Percentiles rank a stretch among this genome's conserved stretches.
These are phyloP conservation scores for Exophiala xenobiotica DNA, from an alignment of 2,329 filamentous ascomycete species.

Conservation along the genomic window DNA sequence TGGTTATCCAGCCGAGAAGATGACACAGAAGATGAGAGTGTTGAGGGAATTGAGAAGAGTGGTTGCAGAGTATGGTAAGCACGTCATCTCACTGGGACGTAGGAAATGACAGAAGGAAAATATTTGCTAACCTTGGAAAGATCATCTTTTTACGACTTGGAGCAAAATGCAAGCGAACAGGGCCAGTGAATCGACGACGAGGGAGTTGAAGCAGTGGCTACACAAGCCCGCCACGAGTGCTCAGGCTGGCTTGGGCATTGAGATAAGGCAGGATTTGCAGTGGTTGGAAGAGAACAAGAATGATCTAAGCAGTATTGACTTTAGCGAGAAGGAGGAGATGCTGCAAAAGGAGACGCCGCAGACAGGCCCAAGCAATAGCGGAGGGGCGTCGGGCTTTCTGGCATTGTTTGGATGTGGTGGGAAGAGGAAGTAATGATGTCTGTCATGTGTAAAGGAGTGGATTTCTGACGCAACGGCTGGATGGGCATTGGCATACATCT, in stretches of 20 bases:
- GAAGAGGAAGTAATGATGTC: slow-evolving; percentile 22
- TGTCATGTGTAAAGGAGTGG: too few species aligned
- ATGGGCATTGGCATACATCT: too few species aligned
- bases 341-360: background rate
- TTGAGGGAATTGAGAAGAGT: slow-evolving; percentile 29
- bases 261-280: slow-evolving; percentile 24
- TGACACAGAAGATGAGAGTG: slow-evolving; percentile 23
- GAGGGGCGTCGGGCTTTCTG: slow-evolving; percentile 11
- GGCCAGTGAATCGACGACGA: slow-evolving; percentile 21
- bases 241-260: slow-evolving; percentile 17
- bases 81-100: too few species aligned
- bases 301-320: slow-evolving; percentile 26
- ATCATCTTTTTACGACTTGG: slow-evolving; percentile 31
- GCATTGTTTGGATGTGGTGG: slow-evolving; percentile 23
- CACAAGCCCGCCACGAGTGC: slow-evolving; percentile 15
- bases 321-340: slow-evolving; percentile 18
- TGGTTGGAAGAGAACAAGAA: slow-evolving; percentile 26
- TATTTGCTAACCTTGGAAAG: slow-evolving; percentile 7
- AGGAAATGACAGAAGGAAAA: too few species aligned
- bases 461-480: too few species aligned
- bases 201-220: slow-evolving; percentile 25
- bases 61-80: slow-evolving; percentile 31
- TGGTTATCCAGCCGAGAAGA: slow-evolving; percentile 18
- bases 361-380: background rate
- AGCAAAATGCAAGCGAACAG: slow-evolving; percentile 28